A percentile compares a stretch with the other conserved stretches of the same genome.
Evolutionary conservation across 345 rosid species (phyloP).

Genomic region (Eucalyptus polyanthemos): DNA sequence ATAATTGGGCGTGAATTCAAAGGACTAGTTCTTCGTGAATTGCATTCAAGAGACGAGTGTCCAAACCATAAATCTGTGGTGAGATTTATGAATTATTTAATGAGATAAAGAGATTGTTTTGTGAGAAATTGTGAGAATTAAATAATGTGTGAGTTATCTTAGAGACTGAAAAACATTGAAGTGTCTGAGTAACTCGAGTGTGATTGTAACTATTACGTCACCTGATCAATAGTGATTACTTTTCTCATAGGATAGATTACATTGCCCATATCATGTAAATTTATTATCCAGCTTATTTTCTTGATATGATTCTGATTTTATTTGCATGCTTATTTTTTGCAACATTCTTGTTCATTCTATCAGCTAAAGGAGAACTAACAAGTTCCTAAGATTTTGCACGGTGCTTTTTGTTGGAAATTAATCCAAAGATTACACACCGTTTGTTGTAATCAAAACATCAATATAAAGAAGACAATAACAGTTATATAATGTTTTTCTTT

Average conservation of each 20-base stretch:
- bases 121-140: background rate
- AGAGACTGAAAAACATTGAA: accelerated
- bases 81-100: background rate
- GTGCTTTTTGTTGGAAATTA: too few relatives aligned
- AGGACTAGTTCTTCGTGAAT: background rate
- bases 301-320: background rate
- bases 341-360: too few relatives aligned
- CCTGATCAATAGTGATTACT: accelerated
- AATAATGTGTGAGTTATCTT: background rate
- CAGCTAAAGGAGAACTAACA: too few relatives aligned
- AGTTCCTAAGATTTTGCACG: too few relatives aligned
- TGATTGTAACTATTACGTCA: background rate
- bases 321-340: background rate
- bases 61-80: background rate
- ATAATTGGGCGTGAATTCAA: background rate
- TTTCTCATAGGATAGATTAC: background rate
- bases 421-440: too few relatives aligned
- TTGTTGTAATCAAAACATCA: too few relatives aligned
- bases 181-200: accelerated
- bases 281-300: background rate
- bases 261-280: background rate
- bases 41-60: background rate
- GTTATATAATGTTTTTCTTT: too few relatives aligned
- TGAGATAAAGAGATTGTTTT: background rate
- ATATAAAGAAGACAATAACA: too few relatives aligned